phyloP scores from a whole-genome alignment of 179 eudicot genomes.

The Silene coronaria region DNA sequence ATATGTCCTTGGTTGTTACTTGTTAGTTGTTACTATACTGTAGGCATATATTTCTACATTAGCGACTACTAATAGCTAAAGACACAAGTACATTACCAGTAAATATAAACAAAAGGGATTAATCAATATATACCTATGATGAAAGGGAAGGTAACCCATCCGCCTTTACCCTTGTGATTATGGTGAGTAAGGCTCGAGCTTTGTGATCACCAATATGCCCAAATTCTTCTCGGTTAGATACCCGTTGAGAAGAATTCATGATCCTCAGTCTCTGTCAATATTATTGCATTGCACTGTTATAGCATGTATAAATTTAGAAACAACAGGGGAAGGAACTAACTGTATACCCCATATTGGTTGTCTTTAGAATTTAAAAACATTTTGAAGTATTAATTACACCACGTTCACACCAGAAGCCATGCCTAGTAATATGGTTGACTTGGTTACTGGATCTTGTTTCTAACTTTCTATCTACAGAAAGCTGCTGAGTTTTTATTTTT shows the following conservation, averaged over 20 bases:
- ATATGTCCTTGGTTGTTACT: too few species aligned
- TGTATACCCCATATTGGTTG: neutral
- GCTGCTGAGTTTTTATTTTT: neutral
- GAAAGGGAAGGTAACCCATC: constrained; percentile 33
- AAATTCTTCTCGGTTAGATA: neutral
- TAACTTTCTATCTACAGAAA: neutral
- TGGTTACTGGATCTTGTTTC: neutral
- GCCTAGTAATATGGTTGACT: constrained; percentile 8
- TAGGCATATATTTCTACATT: too few species aligned
- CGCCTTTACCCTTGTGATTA: constrained; percentile 20
- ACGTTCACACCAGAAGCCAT: constrained; percentile 4
- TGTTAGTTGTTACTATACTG: too few species aligned
- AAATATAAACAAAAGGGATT: too few species aligned
- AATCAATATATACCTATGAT: constrained; percentile 19
- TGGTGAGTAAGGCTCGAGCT: neutral
- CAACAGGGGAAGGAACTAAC: constrained; percentile 4
- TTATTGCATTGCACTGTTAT: neutral
- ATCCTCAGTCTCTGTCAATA: neutral
- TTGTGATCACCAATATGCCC: neutral
- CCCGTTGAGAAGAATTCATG: constrained; percentile 9
- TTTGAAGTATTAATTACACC: constrained; percentile 3
- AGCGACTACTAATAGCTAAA: too few species aligned
- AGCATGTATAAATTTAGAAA: neutral
- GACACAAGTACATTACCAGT: too few species aligned
- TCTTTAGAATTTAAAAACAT: constrained; percentile 7